Percentiles rank a stretch among this genome's conserved stretches.
phyloP scores from a whole-genome alignment of 2,329 filamentous ascomycete species.

The Trematosphaeria pertusa region DNA sequence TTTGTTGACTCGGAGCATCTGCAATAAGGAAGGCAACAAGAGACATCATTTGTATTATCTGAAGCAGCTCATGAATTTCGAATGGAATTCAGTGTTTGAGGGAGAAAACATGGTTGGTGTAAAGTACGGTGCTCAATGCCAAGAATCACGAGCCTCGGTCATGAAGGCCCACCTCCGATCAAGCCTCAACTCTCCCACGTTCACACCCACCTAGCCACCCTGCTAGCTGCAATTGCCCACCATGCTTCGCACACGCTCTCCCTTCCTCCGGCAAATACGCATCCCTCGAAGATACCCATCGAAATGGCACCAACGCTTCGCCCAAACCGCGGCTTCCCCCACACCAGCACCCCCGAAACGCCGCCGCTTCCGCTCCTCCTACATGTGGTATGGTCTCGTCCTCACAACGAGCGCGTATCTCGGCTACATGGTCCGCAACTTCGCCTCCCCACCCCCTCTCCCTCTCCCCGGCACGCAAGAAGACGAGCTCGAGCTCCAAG shows the following conservation, averaged over 20 bases:
- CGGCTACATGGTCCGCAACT: constrained; percentile 33
- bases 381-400: constrained; percentile 41
- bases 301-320: constrained; percentile 1
- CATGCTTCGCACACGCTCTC: constrained; percentile 29
- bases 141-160: constrained; percentile 34
- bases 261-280: not conserved
- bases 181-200: constrained; percentile 7
- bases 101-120: not conserved
- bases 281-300: not conserved
- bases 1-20: constrained; percentile 18
- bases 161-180: constrained; percentile 9
- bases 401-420: constrained; percentile 31
- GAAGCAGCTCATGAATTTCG: too few species aligned
- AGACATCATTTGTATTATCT: too few species aligned
- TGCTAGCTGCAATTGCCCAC: constrained; percentile 8
- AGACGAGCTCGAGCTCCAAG: constrained; percentile 36
- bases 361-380: constrained; percentile 34
- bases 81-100: not conserved
- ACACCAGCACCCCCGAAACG: constrained; percentile 15
- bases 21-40: constrained; percentile 6
- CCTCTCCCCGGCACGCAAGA: constrained; percentile 36
- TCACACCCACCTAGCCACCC: constrained; percentile 4
- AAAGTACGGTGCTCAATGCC: too few species aligned
- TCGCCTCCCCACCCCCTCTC: constrained; percentile 32
- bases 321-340: constrained; percentile 5